Base-by-base conservation (phyloP, 2,329 filamentous ascomycete species). In the Myotisia sp. region DNA sequence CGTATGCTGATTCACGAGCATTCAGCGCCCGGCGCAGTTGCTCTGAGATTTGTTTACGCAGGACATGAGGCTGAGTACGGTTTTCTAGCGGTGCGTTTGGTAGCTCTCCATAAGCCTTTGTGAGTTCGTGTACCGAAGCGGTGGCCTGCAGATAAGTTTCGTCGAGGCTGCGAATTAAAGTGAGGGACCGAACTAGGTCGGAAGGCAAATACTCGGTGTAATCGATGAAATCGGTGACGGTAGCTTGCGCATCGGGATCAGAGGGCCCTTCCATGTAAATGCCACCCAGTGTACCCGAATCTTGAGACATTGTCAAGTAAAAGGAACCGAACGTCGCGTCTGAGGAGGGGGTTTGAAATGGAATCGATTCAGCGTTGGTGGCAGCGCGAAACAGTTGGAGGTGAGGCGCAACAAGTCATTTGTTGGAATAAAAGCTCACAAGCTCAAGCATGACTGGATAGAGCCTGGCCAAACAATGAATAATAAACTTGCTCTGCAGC, bases 201-300 rank as follows among this genome's bases (percentile, higher is more conserved):
- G 73, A 71, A 21, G 74, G 74, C 37, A 76, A 74, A 60, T 74
- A 76, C 55, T 78, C 74, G 42, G 74, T 78, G 55, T 77, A 78
- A 53, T 76, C 72, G 38, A 76, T 68, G 53, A 74, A 78, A 52
- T 78, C 74, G 43, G 71, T 75, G 29, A 78, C 69, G 17, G 73
- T 76, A 21, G 71, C 70, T 49, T 76, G 71, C 37, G 72, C 70
- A 48, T 78, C 74, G 21, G 74, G 73, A 48, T 77, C 72, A 36
- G 66, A 63, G 34, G 65, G 62, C 16, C 62, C 59, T 42, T 65
- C 58, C n/a, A 60, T 45, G 26, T 61, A 56, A 34, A 64, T 50
- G 38, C 55, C 58, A 23, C 58, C 56, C 36, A 55, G 53, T 32
- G 60, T 55, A 42, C 58, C 58, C 23, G 54, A 53, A 34, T 56